Percentiles rank a stretch among this genome's conserved stretches.
phyloP scores from a whole-genome alignment of 306 rosid species.

The Comarum palustre region DNA sequence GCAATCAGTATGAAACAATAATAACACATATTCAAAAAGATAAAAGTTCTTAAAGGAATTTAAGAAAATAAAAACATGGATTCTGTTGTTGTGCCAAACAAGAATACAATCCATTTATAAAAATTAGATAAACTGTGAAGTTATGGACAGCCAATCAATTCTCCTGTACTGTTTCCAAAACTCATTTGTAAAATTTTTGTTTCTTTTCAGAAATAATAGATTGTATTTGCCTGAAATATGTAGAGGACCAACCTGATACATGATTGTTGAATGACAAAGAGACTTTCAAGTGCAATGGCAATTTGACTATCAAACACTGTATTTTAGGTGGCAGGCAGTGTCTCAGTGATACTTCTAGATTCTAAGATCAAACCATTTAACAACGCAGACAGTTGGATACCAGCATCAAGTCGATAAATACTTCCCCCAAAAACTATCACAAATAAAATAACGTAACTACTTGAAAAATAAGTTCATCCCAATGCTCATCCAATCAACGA shows the following conservation, averaged over 20 bases:
- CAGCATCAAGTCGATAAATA: background rate
- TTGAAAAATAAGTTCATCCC: background rate
- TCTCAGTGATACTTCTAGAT: background rate
- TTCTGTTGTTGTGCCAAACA: background rate
- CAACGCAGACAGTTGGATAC: background rate
- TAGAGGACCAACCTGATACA: background rate
- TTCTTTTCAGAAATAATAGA: background rate
- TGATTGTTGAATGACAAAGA: background rate
- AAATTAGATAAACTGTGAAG: background rate
- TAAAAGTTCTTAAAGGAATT: background rate
- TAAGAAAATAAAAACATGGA: background rate
- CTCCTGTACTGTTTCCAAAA: background rate
- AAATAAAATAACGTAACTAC: background rate
- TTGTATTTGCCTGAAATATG: background rate
- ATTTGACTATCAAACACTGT: background rate
- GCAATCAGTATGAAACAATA: background rate
- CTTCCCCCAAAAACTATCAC: background rate
- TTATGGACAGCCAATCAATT: no score
- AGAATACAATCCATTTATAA: background rate
- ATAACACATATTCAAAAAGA: background rate
- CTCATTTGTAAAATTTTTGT: background rate
- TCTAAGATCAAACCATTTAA: constrained; percentile 1
- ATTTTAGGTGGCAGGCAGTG: background rate
- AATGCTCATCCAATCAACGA: background rate
- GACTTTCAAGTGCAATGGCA: background rate